Evolutionary conservation across 148 eudicot genomes (phyloP).

Genomic region (Amaranthus hypochondriacus): DNA sequence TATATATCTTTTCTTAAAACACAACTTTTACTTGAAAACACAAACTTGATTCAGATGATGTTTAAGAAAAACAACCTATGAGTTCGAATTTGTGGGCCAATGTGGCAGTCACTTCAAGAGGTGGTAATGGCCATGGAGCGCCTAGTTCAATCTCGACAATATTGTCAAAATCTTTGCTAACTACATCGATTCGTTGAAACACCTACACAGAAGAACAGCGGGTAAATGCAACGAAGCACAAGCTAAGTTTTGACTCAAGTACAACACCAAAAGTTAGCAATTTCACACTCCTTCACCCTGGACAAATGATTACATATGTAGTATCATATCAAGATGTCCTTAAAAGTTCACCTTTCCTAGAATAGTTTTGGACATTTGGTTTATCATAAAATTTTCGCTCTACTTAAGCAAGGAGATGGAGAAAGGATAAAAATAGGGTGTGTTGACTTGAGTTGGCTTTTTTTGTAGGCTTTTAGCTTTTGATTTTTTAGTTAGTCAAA

Average conservation of each 20-base stretch:
- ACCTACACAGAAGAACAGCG: conserved; percentile 41
- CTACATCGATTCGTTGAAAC: conserved; percentile 81
- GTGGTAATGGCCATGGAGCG: conserved; percentile 91
- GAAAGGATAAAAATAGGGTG: no score
- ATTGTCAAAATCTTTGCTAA: conserved; percentile 91
- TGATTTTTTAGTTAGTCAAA: no score
- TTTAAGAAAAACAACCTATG: conserved; percentile 43
- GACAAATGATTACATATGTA: no score
- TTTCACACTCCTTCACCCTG: no score
- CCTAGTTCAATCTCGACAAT: conserved; percentile 82
- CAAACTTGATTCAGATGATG: not conserved
- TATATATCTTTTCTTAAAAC: not conserved
- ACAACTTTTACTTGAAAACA: not conserved
- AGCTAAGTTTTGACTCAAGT: conserved; percentile 1
- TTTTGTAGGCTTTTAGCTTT: no score
- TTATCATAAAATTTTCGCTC: no score
- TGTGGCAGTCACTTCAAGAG: conserved; percentile 72
- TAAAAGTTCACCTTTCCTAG: no score
- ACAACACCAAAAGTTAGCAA: not conserved
- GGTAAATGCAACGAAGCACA: not conserved
- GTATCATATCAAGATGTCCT: no score
- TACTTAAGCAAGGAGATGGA: no score
- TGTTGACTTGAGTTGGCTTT: no score
- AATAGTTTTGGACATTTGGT: no score
- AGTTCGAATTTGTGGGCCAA: conserved; percentile 91